A percentile compares a stretch with the other conserved stretches of the same genome.
Conservation (phyloP, 345 rosid species). For the Clausena lansium region DNA sequence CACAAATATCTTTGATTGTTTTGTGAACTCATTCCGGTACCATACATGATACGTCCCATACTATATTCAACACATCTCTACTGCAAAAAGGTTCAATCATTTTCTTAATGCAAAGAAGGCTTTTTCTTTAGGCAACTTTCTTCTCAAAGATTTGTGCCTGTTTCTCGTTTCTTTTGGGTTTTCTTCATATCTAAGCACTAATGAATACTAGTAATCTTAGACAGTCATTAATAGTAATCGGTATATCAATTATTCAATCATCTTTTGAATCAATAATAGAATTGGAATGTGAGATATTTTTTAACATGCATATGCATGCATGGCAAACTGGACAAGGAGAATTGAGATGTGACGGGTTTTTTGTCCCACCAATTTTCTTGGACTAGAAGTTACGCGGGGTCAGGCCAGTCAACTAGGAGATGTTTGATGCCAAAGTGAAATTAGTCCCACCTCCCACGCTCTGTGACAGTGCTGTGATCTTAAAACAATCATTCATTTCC, state of each 20-base stretch:
- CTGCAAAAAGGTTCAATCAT: no score
- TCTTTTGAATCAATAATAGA: background rate
- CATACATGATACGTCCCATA: no score
- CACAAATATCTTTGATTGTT: background rate
- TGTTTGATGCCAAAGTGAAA: background rate
- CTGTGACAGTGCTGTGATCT: background rate
- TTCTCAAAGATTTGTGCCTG: no score
- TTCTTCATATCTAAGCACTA: background rate
- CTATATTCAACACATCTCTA: no score
- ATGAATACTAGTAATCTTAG: background rate
- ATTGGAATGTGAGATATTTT: background rate
- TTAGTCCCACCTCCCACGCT: background rate
- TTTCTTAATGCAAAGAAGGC: background rate
- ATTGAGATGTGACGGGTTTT: background rate
- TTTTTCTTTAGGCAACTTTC: background rate
- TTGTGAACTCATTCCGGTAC: background rate
- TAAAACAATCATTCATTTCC: background rate
- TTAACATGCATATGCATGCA: background rate
- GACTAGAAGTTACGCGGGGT: background rate
- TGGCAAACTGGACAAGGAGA: background rate
- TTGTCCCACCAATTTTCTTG: conserved; percentile 11
- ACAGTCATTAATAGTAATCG: background rate
- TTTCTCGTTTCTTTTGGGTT: background rate
- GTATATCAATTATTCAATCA: background rate
- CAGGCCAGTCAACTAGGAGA: background rate